Evolutionary conservation across 2,329 filamentous ascomycete species (phyloP).

Genomic region (Trichoderma aggressivum): DNA sequence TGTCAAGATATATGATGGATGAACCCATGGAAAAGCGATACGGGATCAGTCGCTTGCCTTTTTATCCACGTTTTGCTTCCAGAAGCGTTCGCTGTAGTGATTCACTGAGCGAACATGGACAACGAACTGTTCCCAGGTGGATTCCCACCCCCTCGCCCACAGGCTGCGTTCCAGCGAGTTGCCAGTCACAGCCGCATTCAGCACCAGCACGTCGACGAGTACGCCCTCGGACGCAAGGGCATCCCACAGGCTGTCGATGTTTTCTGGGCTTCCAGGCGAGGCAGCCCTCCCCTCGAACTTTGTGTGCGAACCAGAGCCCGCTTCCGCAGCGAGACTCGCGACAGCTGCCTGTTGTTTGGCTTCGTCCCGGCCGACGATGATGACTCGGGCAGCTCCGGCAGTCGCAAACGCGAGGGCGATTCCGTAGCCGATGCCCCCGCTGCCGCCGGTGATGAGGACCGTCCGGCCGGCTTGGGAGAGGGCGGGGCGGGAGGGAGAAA

Average conservation of each 20-base stretch:
- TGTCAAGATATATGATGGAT: background rate
- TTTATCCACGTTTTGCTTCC: constrained; percentile 25
- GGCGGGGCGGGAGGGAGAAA: constrained; percentile 35
- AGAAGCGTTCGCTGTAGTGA: constrained; percentile 22
- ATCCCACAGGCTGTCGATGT: constrained; percentile 31
- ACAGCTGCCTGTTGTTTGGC: constrained; percentile 23
- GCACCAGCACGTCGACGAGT: constrained; percentile 26
- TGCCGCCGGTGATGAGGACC: constrained; percentile 63
- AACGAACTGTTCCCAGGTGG: constrained; percentile 11
- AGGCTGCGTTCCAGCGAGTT: background rate
- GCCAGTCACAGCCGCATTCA: constrained; percentile 22
- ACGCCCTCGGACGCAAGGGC: constrained; percentile 25
- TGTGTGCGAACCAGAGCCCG: constrained; percentile 10
- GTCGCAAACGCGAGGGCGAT: constrained; percentile 54
- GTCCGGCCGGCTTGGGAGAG: constrained; percentile 42
- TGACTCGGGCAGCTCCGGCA: constrained; percentile 37
- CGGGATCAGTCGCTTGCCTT: background rate
- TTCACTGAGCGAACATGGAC: constrained; percentile 20
- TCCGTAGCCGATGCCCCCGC: constrained; percentile 60
- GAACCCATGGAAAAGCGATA: background rate
- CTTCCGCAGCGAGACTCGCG: constrained; percentile 22
- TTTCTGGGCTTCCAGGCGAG: constrained; percentile 25
- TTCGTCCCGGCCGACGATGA: constrained; percentile 37
- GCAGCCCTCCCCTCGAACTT: constrained; percentile 14
- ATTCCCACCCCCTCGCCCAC: constrained; percentile 14